Evolutionary conservation across 257 asterid species (phyloP), one percentile per base, ranked within the genome.

Genomic region (Striga asiatica): DNA sequence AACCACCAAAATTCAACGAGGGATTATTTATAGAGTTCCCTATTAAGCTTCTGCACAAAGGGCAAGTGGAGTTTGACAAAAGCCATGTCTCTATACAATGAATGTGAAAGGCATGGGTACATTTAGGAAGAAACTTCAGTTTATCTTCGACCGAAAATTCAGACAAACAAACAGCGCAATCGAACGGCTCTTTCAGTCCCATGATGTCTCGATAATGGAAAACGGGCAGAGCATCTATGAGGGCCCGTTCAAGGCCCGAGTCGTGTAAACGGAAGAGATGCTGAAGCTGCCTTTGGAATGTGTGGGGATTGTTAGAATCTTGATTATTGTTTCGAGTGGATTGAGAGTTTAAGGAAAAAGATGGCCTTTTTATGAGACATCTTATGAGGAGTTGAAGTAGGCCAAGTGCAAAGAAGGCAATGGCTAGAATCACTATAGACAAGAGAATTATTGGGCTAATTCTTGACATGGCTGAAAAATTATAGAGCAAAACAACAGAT

Each of bases 211-310:
- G 66, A 35, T 69, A 76, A 51, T 54, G 61, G 16, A 76, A 76
- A 22, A 72, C 48, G 0, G 81, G 81, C 11, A 76, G 69, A 12
- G 66, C 64, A 20, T 76, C 78, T 11, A 76, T 66, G 11, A 66
- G 11, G 0, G 78, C 63, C 25, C 67, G 74, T 13, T 76, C 81
- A 17, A 76, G 74, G 43, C 81, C 81, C 2, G 71, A 72, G 20
- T 76, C 81, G 41, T 76, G 78, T 31, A 66, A 22, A 42, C 65
- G 69, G 67, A 76, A 76, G 11, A 76, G 78, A 2, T 76, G 76
- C 60, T 71, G 81, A 61, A 83, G 60, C 65, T 75, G 89, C 67
- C 85, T 74, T 39, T 78, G 86, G 19, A 83, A 66, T 31, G 72
- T 49, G 39, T 71, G 80, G 59, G 85, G 51, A 6, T 41, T 13